A percentile compares a stretch with the other conserved stretches of the same genome.
Conservation (phyloP, 371 early-diverging fungal species). For the Entomophthora muscae region DNA sequence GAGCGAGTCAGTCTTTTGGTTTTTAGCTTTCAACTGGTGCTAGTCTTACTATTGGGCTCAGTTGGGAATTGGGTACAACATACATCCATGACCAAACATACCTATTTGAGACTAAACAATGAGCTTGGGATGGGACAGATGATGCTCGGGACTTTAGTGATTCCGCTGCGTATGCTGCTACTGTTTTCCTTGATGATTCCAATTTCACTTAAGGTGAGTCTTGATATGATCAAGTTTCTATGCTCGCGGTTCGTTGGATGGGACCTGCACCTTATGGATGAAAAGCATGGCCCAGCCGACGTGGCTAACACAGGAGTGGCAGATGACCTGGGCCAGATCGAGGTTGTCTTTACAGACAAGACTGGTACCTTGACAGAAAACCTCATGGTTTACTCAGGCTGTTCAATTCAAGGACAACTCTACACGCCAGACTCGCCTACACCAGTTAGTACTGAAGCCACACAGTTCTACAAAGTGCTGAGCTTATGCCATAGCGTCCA, state of each 20-base stretch:
- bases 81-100: conserved; percentile 12
- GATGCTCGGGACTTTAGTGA: conserved; percentile 12
- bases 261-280: conserved; percentile 57
- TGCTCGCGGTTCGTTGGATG: conserved; percentile 59
- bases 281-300: conserved; percentile 48
- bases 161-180: conserved; percentile 50
- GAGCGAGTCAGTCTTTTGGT: conserved; percentile 46
- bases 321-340: conserved; percentile 86
- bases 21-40: conserved; percentile 29
- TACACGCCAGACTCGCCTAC: conserved; percentile 14
- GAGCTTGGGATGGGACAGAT: not conserved
- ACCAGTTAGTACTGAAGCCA: not conserved
- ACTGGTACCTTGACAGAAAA: conserved; percentile 94
- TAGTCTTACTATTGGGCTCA: conserved; percentile 22
- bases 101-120: conserved; percentile 10
- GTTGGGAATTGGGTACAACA: conserved; percentile 9
- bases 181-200: conserved; percentile 71
- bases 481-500: conserved; percentile 88
- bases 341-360: conserved; percentile 86
- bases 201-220: conserved; percentile 44
- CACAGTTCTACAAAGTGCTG: conserved; percentile 52
- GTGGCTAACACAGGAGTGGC: conserved; percentile 66
- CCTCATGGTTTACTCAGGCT: conserved; percentile 74
- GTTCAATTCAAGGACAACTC: conserved; percentile 47
- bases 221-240: conserved; percentile 45